phyloP scores from a whole-genome alignment of 495 filamentous ascomycete species.

The Sordaria brevicollis region DNA sequence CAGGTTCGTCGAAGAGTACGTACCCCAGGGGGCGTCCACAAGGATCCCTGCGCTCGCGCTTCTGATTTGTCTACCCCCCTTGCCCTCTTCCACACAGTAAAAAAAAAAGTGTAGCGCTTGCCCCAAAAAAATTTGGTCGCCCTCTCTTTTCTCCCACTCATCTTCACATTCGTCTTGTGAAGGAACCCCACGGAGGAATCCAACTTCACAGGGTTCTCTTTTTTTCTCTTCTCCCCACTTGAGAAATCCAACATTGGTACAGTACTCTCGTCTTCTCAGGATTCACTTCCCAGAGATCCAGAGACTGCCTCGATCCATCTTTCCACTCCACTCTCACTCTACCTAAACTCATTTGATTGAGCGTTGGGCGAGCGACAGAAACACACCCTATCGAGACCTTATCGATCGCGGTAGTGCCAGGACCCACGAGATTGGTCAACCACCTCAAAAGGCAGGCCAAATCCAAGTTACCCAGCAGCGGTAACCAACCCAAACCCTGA shows the following conservation, averaged over 20 bases:
- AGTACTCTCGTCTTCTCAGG: slow-evolving; percentile 20
- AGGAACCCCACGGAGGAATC: slow-evolving; percentile 24
- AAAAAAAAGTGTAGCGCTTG: slow-evolving; percentile 2
- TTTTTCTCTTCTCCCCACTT: slow-evolving; percentile 16
- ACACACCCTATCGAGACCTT: neutral
- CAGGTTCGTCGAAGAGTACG: neutral
- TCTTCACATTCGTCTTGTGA: slow-evolving; percentile 25
- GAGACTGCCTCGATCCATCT: slow-evolving; percentile 23
- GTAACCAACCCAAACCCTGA: neutral
- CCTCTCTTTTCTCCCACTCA: slow-evolving; percentile 24
- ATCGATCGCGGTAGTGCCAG: neutral
- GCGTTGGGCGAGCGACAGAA: neutral
- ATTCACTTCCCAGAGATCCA: slow-evolving; percentile 18
- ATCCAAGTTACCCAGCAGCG: neutral
- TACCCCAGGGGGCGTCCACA: neutral
- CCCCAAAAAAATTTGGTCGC: slow-evolving; percentile 25
- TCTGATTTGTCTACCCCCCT: neutral
- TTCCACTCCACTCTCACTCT: slow-evolving; percentile 26
- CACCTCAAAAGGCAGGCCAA: neutral
- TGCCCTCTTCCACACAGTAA: neutral
- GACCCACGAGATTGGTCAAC: neutral
- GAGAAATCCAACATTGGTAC: slow-evolving; percentile 10
- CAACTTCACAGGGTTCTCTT: slow-evolving; percentile 13
- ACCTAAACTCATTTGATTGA: neutral
- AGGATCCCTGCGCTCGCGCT: neutral